Percentiles rank a stretch among this genome's conserved stretches.
Evolutionary conservation across 2,329 filamentous ascomycete genomes (phyloP).

Genomic region (Xylaria digitata): DNA sequence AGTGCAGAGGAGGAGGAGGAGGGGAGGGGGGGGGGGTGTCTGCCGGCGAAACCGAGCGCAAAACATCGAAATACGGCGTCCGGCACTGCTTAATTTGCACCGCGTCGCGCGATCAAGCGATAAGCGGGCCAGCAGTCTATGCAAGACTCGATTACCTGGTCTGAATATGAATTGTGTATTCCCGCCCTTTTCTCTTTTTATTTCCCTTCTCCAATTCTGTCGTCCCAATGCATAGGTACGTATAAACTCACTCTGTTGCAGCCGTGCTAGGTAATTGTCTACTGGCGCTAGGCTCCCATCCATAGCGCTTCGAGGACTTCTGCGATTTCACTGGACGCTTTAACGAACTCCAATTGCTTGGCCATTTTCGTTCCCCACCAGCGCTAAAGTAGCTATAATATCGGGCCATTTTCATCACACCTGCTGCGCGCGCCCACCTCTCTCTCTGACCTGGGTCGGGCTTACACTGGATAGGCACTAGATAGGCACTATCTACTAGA

Average conservation of each 20-base stretch:
- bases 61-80: slow-evolving; percentile 3
- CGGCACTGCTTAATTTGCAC: slow-evolving; percentile 2
- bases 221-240: too few relatives aligned
- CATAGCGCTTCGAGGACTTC: slow-evolving; percentile 18
- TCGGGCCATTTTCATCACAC: slow-evolving; percentile 29
- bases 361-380: slow-evolving; percentile 16
- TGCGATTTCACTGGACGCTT: slow-evolving; percentile 19
- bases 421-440: slow-evolving; percentile 7
- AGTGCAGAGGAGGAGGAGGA: too few relatives aligned
- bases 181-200: neutral
- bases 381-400: slow-evolving; percentile 27
- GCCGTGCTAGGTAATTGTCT: neutral
- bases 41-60: slow-evolving; percentile 34
- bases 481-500: too few relatives aligned
- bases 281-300: slow-evolving; percentile 19
- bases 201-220: neutral
- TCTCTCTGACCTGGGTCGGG: slow-evolving; percentile 3
- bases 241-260: too few relatives aligned
- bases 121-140: slow-evolving; percentile 20
- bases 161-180: neutral
- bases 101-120: slow-evolving; percentile 9
- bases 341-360: slow-evolving; percentile 27
- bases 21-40: too few relatives aligned
- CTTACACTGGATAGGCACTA: neutral
- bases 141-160: slow-evolving; percentile 6